A percentile compares a stretch with the other conserved stretches of the same genome.
phyloP scores from a whole-genome alignment of 768 basidiomycete genomes.

The Pisolithus marmoratus region DNA sequence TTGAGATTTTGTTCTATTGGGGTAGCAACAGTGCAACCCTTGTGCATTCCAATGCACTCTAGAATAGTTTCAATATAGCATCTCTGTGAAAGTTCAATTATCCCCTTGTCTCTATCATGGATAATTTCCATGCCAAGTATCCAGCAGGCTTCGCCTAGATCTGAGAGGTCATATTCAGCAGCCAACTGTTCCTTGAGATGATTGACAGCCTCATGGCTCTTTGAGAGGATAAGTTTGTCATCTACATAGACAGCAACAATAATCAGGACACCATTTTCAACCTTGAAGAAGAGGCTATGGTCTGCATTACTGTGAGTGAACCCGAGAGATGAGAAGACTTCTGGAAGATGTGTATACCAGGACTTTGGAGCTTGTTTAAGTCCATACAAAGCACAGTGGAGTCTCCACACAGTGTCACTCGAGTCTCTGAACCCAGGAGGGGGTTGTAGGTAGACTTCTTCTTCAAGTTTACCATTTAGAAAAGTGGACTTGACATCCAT shows the following conservation, averaged over 20 bases:
- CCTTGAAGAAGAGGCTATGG: neutral
- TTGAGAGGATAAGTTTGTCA: neutral
- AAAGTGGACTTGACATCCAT: too few relatives aligned
- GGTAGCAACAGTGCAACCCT: too few relatives aligned
- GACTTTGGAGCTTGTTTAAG: conserved; percentile 4
- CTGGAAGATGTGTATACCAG: neutral
- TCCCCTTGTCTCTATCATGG: too few relatives aligned
- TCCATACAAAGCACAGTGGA: neutral
- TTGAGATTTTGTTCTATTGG: too few relatives aligned
- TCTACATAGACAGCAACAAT: neutral
- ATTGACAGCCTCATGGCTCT: too few relatives aligned
- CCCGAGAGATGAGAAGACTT: neutral
- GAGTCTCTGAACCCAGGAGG: neutral
- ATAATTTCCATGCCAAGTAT: too few relatives aligned
- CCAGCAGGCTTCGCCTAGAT: too few relatives aligned
- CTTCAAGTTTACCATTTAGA: neutral
- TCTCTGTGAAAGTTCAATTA: too few relatives aligned
- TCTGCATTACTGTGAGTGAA: neutral
- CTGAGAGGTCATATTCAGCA: too few relatives aligned
- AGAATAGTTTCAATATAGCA: too few relatives aligned
- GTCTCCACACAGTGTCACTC: neutral
- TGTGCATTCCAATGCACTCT: too few relatives aligned
- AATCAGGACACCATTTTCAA: neutral
- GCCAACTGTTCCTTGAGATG: too few relatives aligned
- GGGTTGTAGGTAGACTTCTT: neutral